Conservation (phyloP, 768 basidiomycete species). For the Leucogyrophana mollusca region DNA sequence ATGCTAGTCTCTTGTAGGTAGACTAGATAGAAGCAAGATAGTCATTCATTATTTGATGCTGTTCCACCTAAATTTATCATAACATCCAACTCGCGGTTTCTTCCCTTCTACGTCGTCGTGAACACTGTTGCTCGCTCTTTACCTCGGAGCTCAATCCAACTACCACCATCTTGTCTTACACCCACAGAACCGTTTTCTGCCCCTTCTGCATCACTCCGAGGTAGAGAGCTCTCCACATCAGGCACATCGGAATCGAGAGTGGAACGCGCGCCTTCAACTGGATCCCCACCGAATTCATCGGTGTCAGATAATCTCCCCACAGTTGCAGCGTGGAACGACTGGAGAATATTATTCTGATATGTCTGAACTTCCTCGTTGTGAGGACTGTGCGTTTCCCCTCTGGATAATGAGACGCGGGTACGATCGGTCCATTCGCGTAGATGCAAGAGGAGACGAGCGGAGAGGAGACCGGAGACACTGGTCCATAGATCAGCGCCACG, state of each 20-base stretch:
- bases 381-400: neutral
- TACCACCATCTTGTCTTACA: neutral
- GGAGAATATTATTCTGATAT: too few species aligned
- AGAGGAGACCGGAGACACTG: constrained; percentile 12
- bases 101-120: too few species aligned
- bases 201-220: too few species aligned
- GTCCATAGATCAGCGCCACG: neutral
- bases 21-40: too few species aligned
- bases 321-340: constrained; percentile 3
- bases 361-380: neutral
- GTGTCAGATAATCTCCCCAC: neutral
- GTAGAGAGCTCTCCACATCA: too few species aligned
- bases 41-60: too few species aligned
- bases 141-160: neutral
- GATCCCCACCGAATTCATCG: constrained; percentile 3
- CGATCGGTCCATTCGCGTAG: constrained; percentile 5
- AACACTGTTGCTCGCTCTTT: too few species aligned
- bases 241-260: neutral
- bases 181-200: too few species aligned
- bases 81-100: too few species aligned
- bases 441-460: constrained; percentile 14
- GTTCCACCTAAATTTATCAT: too few species aligned
- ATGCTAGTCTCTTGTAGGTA: too few species aligned
- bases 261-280: neutral
- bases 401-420: neutral